Evolutionary conservation across 1,139 yeast genomes (phyloP), one percentile per base, ranked within the genome.

Genomic region (Sugiyamaella novakii): DNA sequence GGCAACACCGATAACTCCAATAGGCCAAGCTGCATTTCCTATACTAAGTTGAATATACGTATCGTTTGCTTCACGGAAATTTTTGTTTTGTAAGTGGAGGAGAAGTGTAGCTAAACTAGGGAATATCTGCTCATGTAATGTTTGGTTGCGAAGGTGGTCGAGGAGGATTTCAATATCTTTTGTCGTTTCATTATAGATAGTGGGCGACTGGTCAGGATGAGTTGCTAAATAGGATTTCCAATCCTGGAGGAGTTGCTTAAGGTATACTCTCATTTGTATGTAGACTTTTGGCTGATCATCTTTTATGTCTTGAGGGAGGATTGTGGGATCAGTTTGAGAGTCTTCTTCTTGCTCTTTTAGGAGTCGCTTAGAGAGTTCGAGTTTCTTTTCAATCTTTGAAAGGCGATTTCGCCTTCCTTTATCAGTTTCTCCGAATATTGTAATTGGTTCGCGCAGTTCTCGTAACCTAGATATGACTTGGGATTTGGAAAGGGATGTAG

Each of bases 11-110:
- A 81, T 73, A 8, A 88, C 87, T 30, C 96, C 96, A 54, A 88
- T 85, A 1, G 96, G 96, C 95, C 96, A 88, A 1, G 95, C 92
- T 1, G 86, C 88, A 57, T 87, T 87, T 1, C 96, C 96, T 28
- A 88, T 83, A 61, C 94, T 84, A 55, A 88, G 70, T 56, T 84
- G 79, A 75, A 87, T 72, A 63, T 88, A 88, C 31, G 83, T 74
- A 59, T 85, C 87, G 53, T 79, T 79, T 3, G 95, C 91, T 46
- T 71, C 71, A 33, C 70, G 67, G 58, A 66, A 82, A 30, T 83
- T 74, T 14, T 68, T 63, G 8, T 68, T 64, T 65, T 88, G 95
- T 17, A 86, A 47, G 59, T 83, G 75, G 60, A 77, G 74, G 5
- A 84, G 60, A 1, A 85, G 77, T 0, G 88, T 83, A 1, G 82